Base-by-base conservation (phyloP, 2,329 filamentous ascomycete species). In the Penicillium freii region DNA sequence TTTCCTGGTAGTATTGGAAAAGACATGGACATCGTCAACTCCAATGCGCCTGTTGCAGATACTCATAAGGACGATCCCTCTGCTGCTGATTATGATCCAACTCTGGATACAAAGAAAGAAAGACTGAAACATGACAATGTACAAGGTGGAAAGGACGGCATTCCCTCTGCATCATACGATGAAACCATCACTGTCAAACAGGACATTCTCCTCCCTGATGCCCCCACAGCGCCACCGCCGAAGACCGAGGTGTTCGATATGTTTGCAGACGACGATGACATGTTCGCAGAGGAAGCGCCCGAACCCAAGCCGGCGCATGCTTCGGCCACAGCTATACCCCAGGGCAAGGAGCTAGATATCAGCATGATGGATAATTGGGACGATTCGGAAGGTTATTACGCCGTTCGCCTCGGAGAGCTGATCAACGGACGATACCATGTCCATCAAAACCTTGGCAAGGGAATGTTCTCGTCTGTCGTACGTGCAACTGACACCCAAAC, bases 391-490 rank as follows among this genome's bases (percentile, higher is more conserved):
- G 94, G 93, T 6, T 97, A 97, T 73, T 99, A 97, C 81, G 95
- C 94, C 75, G 87, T 97, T 57, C 91, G 95, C 56, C 86, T 92
- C 40, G 92, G 93, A 69, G 94, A 99, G 78, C 79, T 97, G 51
- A 82, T 99, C 61, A 90, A 96, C 66, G 87, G 87, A 31, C 89
- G 92, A 34, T 97, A 97, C 74, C 90, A 94, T 71, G 86, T 99
- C 33, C 89, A 93, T 72, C 86, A 92, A 57, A 88, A 88, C 51
- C 82, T 99, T 23, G 94, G 94, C 62, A 92, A 91, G 75, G 94
- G 94, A 67, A 96, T 97, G 83, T 99, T 97, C 73, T 96, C 94
- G 0, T 92, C 91, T 9, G 94, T 99, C n/a, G 91, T 94, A 52
- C 87, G 91, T 62, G 94, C 94, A 23, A 83, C 85, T 61, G 92